Conservation (phyloP, 1,284 basidiomycete species). For the Takashimella tepidaria region DNA sequence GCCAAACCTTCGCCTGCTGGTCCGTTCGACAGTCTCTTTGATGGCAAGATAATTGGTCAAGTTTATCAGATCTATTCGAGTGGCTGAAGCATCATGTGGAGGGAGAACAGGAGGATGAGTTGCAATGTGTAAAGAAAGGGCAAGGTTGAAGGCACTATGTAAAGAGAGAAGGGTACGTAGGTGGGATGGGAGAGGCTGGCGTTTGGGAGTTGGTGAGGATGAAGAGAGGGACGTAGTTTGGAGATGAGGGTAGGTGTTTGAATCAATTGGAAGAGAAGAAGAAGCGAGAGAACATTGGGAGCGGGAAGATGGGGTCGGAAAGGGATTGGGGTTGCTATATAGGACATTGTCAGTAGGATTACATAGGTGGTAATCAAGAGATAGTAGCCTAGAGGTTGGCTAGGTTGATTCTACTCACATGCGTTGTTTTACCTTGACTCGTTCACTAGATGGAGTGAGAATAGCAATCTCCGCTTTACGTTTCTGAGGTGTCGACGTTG, state of each 20-base stretch:
- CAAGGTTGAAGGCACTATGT: conserved; percentile 45
- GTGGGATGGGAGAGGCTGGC: conserved; percentile 33
- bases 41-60: conserved; percentile 42
- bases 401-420: too few relatives aligned
- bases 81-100: conserved; percentile 31
- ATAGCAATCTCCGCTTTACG: background rate
- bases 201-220: background rate
- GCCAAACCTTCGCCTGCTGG: conserved; percentile 39
- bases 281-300: background rate
- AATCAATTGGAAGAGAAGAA: too few relatives aligned
- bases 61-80: conserved; percentile 34
- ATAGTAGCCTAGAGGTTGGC: too few relatives aligned
- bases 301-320: background rate
- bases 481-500: background rate
- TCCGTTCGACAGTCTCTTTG: conserved; percentile 43
- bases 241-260: background rate
- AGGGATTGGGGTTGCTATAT: background rate
- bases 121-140: conserved; percentile 45
- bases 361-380: too few relatives aligned
- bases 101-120: conserved; percentile 46
- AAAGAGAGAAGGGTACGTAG: conserved; percentile 41
- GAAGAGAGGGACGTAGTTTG: background rate
- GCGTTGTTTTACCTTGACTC: background rate
- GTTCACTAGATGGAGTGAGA: background rate
- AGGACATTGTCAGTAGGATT: too few relatives aligned